Percentiles rank a stretch among this genome's conserved stretches.
Evolutionary conservation across 2,329 filamentous ascomycete genomes (phyloP).

Genomic region (Nemania sp.): DNA sequence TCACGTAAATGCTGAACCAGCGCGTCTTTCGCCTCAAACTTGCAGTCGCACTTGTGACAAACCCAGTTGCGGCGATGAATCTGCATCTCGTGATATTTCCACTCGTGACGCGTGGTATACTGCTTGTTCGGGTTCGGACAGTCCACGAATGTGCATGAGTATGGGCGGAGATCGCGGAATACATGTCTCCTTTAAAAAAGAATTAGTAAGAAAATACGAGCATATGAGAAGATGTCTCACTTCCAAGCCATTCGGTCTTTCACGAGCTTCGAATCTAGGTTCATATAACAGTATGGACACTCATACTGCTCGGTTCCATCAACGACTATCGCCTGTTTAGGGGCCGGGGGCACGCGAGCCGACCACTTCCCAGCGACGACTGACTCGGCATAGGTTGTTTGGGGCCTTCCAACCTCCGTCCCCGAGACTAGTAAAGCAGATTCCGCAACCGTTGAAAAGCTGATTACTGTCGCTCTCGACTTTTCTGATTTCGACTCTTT

Average conservation of each 20-base stretch:
- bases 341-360: background rate
- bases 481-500: background rate
- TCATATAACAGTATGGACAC: background rate
- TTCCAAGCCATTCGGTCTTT: background rate
- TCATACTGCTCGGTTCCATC: background rate
- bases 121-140: background rate
- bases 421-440: background rate
- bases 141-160: background rate
- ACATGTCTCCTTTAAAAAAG: background rate
- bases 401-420: background rate
- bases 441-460: background rate
- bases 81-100: background rate
- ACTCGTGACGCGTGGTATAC: background rate
- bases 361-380: background rate
- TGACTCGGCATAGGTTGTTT: background rate
- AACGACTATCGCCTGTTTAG: background rate
- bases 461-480: background rate
- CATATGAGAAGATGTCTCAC: background rate
- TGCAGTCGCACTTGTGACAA: background rate
- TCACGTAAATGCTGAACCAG: background rate
- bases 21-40: background rate
- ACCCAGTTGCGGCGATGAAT: background rate
- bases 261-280: background rate
- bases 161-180: background rate
- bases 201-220: background rate